Base-by-base conservation (phyloP, 164 flowering plant genomes). In the Paratinospora sagittata region DNA sequence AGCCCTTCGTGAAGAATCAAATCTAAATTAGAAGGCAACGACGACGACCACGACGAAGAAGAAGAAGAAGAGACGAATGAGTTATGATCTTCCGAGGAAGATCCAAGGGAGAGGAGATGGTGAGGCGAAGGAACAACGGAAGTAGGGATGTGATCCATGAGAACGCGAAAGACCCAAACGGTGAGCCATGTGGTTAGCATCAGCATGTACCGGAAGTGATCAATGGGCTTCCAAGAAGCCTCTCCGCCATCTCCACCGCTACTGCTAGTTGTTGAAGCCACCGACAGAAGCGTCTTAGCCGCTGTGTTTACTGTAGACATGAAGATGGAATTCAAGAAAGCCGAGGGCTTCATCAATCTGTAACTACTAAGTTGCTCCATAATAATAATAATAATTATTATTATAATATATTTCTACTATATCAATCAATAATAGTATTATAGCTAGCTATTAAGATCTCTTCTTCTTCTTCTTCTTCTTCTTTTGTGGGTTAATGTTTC, bases 171-270 rank as follows among this genome's bases (percentile, higher is more conserved):
- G 12, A 81, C 77, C 90, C 90, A 84, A 1, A 84, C 78, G 3
- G 86, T 78, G 24, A 84, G 6, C 88, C 88, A 85, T 21, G 78
- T 80, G 78, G 71, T 76, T 12, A 85, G 63, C 87, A 85, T 85
- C 52, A 78, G 14, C 84, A 85, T 77, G 76, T 81, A 85, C 23
- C 82, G 71, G 36, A 84, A 27, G 61, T 85, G 88, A 60, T 82
- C 88, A 0, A 33, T 8, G 12, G 77, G 66, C 70, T 65, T 77
- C 90, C 90, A 87, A 37, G 60, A 86, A 36, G 58, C 72, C 69
- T 74, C 77, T 1, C 72, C 69, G 11, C 58, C 60, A 6, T 66
- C 27, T 13, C 62, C 4, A 13, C 21, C 65, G 6, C n/a, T n/a
- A n/a, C 74, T 8, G 19, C 69, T 70, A 2, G 76, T 26, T 14